Conservation (phyloP, 1,284 basidiomycete species). For the Kalmanozyma brasiliensis region DNA sequence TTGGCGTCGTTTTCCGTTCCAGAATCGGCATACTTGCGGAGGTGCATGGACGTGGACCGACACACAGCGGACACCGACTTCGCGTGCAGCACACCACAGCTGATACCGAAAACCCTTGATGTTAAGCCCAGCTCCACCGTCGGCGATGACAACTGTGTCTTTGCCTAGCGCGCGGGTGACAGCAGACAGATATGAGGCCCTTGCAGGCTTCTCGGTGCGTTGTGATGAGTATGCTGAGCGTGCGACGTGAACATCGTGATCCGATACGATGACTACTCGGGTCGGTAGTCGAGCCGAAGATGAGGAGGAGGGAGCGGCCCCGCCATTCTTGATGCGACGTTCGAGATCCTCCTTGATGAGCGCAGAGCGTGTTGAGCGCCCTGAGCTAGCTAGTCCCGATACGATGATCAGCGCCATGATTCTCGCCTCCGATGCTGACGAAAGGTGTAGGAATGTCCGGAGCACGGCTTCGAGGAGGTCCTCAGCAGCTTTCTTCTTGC, state of each 20-base stretch:
- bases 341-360: slow-evolving; percentile 78
- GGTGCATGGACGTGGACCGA: slow-evolving; percentile 80
- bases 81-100: slow-evolving; percentile 93
- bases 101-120: slow-evolving; percentile 97
- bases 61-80: slow-evolving; percentile 83
- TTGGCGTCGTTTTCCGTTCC: slow-evolving; percentile 75
- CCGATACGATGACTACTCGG: slow-evolving; percentile 77
- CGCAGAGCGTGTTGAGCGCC: slow-evolving; percentile 80
- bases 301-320: slow-evolving; percentile 72
- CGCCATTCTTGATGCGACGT: slow-evolving; percentile 71
- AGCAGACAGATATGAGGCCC: slow-evolving; percentile 86
- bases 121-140: slow-evolving; percentile 82
- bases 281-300: slow-evolving; percentile 68
- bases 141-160: slow-evolving; percentile 85
- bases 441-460: not conserved
- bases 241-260: slow-evolving; percentile 77
- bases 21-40: slow-evolving; percentile 70
- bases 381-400: slow-evolving; percentile 87
- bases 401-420: slow-evolving; percentile 92
- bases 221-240: slow-evolving; percentile 80
- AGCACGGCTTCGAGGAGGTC: too few relatives aligned
- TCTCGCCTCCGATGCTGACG: not conserved
- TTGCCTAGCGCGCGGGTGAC: slow-evolving; percentile 79
- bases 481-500: slow-evolving; percentile 24
- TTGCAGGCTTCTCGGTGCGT: slow-evolving; percentile 85